Percentiles rank a stretch among this genome's conserved stretches.
Evolutionary conservation across 2,329 filamentous ascomycete species (phyloP).

Genomic region (Xylaria sp.): DNA sequence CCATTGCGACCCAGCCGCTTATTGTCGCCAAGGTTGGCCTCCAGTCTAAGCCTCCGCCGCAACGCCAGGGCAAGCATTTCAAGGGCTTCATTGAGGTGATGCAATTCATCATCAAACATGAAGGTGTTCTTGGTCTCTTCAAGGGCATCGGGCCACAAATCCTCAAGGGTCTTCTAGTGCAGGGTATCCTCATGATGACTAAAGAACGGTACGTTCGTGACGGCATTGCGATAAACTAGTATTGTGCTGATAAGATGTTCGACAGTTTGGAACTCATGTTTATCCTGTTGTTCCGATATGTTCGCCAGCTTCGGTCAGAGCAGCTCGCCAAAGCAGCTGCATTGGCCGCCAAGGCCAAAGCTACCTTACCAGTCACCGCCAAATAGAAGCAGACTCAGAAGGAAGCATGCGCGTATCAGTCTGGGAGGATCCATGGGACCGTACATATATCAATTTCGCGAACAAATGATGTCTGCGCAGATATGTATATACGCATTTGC

Average conservation of each 20-base stretch:
- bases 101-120: conserved; percentile 89
- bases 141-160: conserved; percentile 97
- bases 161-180: conserved; percentile 89
- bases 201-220: conserved; percentile 80
- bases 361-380: conserved; percentile 50
- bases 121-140: conserved; percentile 86
- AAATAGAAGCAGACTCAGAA: conserved; percentile 50
- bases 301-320: conserved; percentile 75
- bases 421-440: neutral
- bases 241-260: conserved; percentile 35
- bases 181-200: conserved; percentile 98
- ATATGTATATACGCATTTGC: conserved; percentile 6
- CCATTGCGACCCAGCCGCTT: conserved; percentile 90
- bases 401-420: neutral
- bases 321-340: conserved; percentile 75
- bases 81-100: conserved; percentile 95
- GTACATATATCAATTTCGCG: conserved; percentile 4
- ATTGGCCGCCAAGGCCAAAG: conserved; percentile 69
- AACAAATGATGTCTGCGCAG: neutral
- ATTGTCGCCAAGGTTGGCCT: conserved; percentile 98
- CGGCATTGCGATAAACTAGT: neutral
- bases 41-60: conserved; percentile 89
- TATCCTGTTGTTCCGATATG: conserved; percentile 83
- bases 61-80: conserved; percentile 88
- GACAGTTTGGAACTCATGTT: conserved; percentile 86